Percentiles rank a stretch among this genome's conserved stretches.
Evolutionary conservation across 805 yeast genomes (phyloP).

Genomic region (Candida cerambycidarum): DNA sequence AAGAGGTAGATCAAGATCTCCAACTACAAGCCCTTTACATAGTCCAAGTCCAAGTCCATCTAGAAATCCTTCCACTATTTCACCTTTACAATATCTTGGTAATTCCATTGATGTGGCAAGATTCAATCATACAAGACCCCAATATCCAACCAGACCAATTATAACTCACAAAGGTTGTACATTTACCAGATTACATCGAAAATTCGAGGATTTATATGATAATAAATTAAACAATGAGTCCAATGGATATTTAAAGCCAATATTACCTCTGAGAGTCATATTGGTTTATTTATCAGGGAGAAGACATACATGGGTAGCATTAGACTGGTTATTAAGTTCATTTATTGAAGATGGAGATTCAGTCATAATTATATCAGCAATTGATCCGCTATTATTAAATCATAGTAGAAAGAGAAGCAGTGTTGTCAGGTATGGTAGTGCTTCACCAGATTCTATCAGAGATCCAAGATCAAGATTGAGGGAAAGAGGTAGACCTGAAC

Average conservation of each 20-base stretch:
- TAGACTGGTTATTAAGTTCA: constrained; percentile 64
- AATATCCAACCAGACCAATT: constrained; percentile 42
- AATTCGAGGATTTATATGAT: constrained; percentile 48
- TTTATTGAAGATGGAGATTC: constrained; percentile 66
- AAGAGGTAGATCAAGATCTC: constrained; percentile 16
- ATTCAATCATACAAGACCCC: constrained; percentile 7
- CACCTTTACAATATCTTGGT: constrained; percentile 15
- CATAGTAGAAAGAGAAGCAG: constrained; percentile 13
- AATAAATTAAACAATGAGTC: constrained; percentile 28
- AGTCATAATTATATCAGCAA: constrained; percentile 58
- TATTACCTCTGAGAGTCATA: constrained; percentile 53
- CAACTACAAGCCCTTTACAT: constrained; percentile 16
- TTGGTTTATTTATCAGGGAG: constrained; percentile 70
- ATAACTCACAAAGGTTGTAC: constrained; percentile 44
- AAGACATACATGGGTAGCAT: constrained; percentile 77
- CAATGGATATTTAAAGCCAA: constrained; percentile 25
- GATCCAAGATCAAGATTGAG: constrained; percentile 33
- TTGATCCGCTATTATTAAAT: constrained; percentile 23
- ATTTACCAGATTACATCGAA: constrained; percentile 45
- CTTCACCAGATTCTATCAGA: constrained; percentile 19
- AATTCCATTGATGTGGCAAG: constrained; percentile 15
- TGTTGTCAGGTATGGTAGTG: constrained; percentile 5
- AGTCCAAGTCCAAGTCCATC: constrained; percentile 21
- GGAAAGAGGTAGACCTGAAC: constrained; percentile 47
- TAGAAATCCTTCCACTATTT: constrained; percentile 13